A percentile compares a stretch with the other conserved stretches of the same genome.
phyloP scores from a whole-genome alignment of 176 grass and related monocot species.

The Typha latifolia region DNA sequence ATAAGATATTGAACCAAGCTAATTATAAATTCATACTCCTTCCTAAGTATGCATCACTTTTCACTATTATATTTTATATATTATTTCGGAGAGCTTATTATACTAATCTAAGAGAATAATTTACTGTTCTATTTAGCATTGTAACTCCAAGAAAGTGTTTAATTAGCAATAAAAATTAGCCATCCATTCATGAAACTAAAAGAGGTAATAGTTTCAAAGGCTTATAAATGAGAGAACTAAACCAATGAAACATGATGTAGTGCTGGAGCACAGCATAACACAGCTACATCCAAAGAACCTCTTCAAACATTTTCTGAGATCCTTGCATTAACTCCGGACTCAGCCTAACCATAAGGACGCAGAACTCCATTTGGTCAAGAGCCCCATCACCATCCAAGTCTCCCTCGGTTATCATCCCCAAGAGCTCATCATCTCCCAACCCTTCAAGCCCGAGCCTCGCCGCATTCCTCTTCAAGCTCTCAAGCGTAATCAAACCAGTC shows the following conservation, averaged over 20 bases:
- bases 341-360: constrained; percentile 35
- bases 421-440: constrained; percentile 28
- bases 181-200: too few species aligned
- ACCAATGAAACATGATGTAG: not conserved
- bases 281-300: not conserved
- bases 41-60: too few species aligned
- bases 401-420: constrained; percentile 28
- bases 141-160: too few species aligned
- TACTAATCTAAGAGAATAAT: too few species aligned
- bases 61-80: too few species aligned
- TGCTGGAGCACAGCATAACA: not conserved
- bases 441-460: constrained; percentile 19
- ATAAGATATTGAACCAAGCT: too few species aligned
- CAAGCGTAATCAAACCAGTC: constrained; percentile 21
- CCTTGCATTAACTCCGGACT: constrained; percentile 24
- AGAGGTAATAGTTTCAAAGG: too few species aligned
- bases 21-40: too few species aligned
- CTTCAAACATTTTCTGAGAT: not conserved
- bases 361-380: constrained; percentile 30
- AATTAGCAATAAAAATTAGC: too few species aligned
- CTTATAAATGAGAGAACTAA: not conserved
- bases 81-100: too few species aligned
- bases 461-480: constrained; percentile 30
- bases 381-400: constrained; percentile 32
- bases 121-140: too few species aligned